Percentiles rank a stretch among this genome's conserved stretches.
Conservation (phyloP, 441 rosid genomes). For the Bocquillonia castaneifolia region DNA sequence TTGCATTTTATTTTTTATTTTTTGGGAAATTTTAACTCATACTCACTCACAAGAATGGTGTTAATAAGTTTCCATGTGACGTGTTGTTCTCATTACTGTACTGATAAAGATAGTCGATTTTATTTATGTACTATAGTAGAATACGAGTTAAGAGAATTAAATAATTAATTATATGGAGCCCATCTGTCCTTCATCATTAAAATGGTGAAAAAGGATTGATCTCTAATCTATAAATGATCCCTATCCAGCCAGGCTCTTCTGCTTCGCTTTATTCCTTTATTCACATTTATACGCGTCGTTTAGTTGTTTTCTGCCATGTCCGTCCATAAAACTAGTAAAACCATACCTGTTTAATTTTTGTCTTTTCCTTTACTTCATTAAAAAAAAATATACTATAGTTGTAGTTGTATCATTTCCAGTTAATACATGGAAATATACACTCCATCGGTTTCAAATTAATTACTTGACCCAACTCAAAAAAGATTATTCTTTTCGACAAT, state of each 20-base stretch:
- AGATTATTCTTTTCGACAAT: no score
- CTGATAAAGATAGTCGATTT: background rate
- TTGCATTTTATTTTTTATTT: no score
- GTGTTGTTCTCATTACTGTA: background rate
- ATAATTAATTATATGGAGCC: conserved; percentile 25
- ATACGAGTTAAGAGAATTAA: background rate
- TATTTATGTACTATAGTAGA: background rate
- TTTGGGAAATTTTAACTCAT: no score
- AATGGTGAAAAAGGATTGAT: background rate
- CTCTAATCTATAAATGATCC: no score
- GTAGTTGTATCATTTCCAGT: no score
- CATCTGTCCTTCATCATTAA: conserved; percentile 25
- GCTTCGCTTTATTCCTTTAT: background rate
- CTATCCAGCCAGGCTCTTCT: background rate
- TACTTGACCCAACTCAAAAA: no score
- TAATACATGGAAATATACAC: no score
- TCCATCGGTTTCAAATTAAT: no score
- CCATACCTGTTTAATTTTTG: no score
- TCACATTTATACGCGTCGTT: conserved; percentile 4
- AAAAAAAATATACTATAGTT: no score
- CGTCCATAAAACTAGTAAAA: no score
- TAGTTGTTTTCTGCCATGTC: conserved; percentile 5
- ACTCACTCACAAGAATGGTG: background rate
- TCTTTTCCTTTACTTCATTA: no score
- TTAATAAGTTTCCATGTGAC: background rate